These are phyloP conservation scores for Paraphoma chrysanthemicola DNA, from an alignment of 2,329 filamentous ascomycete species.

Conservation along the genomic window DNA sequence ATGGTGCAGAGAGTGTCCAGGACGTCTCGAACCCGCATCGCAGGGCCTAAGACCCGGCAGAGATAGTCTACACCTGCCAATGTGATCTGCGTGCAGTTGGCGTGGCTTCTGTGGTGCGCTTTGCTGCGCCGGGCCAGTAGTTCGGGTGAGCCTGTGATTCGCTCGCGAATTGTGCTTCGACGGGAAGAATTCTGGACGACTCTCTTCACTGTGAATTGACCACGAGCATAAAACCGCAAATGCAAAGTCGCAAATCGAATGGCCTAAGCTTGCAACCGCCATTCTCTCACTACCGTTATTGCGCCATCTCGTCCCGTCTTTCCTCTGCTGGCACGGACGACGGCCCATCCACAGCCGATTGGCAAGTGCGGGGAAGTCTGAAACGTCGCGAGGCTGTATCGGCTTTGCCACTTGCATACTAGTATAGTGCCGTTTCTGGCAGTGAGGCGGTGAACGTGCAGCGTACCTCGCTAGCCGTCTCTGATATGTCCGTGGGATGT, in stretches of 20 bases:
- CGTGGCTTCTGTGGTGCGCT: conserved; percentile 9
- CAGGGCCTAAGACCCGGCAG: background rate
- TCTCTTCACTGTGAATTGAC: background rate
- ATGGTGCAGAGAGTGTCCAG: conserved; percentile 5
- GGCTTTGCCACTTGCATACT: conserved; percentile 16
- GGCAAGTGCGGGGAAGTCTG: conserved; percentile 35
- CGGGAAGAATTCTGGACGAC: background rate
- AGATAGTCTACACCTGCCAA: background rate
- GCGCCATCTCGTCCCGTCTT: conserved; percentile 7
- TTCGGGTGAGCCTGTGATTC: conserved; percentile 8
- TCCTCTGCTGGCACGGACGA: conserved; percentile 1
- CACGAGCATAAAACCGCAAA: no score
- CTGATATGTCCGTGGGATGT: conserved; percentile 19
- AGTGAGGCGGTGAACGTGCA: conserved; percentile 32
- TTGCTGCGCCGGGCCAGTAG: conserved; percentile 1
- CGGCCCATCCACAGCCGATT: conserved; percentile 17
- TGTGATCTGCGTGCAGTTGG: conserved; percentile 8
- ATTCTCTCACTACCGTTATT: background rate
- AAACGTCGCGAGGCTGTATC: conserved; percentile 26
- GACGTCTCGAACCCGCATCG: background rate
- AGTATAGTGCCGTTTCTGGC: conserved; percentile 24
- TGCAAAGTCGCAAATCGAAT: background rate
- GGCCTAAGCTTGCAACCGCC: background rate
- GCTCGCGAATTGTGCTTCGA: background rate
- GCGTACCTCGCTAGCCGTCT: conserved; percentile 28